Evolutionary conservation across 805 yeast species (phyloP).

Genomic region (Teunomyces atbi): DNA sequence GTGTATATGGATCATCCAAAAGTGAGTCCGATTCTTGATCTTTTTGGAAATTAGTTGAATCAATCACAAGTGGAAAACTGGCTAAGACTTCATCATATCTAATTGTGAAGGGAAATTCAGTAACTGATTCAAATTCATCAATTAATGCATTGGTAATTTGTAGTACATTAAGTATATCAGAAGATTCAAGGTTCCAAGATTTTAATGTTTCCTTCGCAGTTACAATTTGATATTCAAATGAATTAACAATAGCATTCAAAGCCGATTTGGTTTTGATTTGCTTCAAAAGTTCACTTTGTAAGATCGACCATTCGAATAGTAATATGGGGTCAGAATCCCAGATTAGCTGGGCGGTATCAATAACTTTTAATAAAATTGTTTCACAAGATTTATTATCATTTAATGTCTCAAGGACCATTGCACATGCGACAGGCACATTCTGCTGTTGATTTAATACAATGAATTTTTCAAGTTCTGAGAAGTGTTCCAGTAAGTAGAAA

Average conservation of each 20-base stretch:
- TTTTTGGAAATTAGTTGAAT: neutral
- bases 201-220: neutral
- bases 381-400: slow-evolving; percentile 5
- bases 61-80: neutral
- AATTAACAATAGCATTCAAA: slow-evolving; percentile 8
- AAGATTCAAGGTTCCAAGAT: neutral
- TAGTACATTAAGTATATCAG: neutral
- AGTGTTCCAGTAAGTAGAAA: slow-evolving; percentile 3
- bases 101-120: neutral
- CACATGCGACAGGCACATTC: neutral
- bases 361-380: slow-evolving; percentile 7
- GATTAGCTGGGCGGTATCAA: slow-evolving; percentile 8
- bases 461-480: slow-evolving; percentile 6
- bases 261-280: slow-evolving; percentile 1
- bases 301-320: slow-evolving; percentile 9
- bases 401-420: slow-evolving; percentile 6
- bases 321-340: slow-evolving; percentile 3
- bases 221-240: slow-evolving; percentile 15
- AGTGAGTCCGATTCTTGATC: neutral
- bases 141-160: neutral
- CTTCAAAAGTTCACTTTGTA: slow-evolving; percentile 4
- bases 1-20: neutral
- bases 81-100: neutral
- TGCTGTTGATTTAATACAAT: slow-evolving; percentile 6
- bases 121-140: neutral